Base-by-base conservation (phyloP, 2,329 filamentous ascomycete species). In the Xenosphaeropsis pyriputrescens region DNA sequence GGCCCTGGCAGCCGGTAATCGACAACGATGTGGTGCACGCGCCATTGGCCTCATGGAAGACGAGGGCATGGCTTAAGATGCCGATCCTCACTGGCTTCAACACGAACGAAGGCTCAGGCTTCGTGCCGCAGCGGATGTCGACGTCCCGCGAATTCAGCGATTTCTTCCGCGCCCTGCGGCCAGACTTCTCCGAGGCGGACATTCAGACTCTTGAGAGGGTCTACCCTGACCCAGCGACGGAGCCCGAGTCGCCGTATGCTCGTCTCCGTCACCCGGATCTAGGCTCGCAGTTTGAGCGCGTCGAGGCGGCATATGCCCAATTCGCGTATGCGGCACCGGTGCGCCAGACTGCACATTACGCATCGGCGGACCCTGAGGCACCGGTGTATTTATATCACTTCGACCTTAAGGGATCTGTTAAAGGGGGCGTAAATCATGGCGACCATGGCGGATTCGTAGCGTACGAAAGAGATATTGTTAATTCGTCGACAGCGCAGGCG, bases 1-100 rank as follows among this genome's bases (percentile, higher is more conserved):
- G 72, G 72, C 63, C 80, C 1, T 85, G 82, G 57, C 79, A 83
- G 47, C 79, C 79, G 6, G 72, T 77, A 29, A 69, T 84, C 40
- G 58, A 53, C 4, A 65, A 69, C 11, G 54, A 77, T 12, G 72
- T 84, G 38, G 62, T 66, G 2, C 61, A 66, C 18, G 57, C 68
- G 9, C 78, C 79, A 3, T 61, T 79, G 11, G 59, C 64, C n/a
- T 64, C 67, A n/a, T 79, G 73, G 73, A 52, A 61, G 18, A 57
- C 64, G 1, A 61, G 65, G 1, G 54, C 59, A 13, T 71, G 65
- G 51, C 63, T 76, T 45, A 63, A 64, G 44, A 61, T 78, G 6
- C 72, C 75, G 6, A 66, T 85, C 35, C 57, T 85, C 35, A 82
- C 77, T 0, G 79, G 79, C 6, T 85, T 76, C 60, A 78, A 76